Evolutionary conservation across 345 rosid genomes (phyloP).

Genomic region (Eucalyptus lansdowneana): DNA sequence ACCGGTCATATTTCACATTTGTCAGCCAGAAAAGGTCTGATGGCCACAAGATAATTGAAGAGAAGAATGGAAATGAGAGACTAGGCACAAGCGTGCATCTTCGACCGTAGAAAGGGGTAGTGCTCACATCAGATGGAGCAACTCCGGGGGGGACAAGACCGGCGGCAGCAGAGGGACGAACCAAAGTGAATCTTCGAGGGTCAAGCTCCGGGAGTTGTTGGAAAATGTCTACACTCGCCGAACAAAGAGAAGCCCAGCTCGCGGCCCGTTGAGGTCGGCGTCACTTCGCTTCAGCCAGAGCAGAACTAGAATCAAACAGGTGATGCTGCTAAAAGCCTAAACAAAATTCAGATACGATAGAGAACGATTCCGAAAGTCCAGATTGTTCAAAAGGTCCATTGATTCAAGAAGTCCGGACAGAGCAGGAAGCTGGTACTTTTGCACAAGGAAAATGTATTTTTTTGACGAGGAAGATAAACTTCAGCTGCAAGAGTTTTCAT

Average conservation of each 20-base stretch:
- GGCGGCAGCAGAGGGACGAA: slow-evolving; percentile 15
- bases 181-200: slow-evolving; percentile 43
- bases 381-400: slow-evolving; percentile 31
- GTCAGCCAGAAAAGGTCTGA: slow-evolving; percentile 7
- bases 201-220: slow-evolving; percentile 58
- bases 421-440: slow-evolving; percentile 22
- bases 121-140: too few relatives aligned
- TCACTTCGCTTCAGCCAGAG: slow-evolving; percentile 12
- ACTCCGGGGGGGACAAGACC: slow-evolving; percentile 4
- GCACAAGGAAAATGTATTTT: slow-evolving; percentile 6
- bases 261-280: slow-evolving; percentile 17
- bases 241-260: slow-evolving; percentile 33
- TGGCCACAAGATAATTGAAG: slow-evolving; percentile 24
- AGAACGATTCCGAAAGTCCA: slow-evolving; percentile 63
- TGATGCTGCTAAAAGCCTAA: slow-evolving; percentile 24
- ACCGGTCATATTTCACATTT: too few relatives aligned
- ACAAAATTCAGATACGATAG: slow-evolving; percentile 59
- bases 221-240: slow-evolving; percentile 31
- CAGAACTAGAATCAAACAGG: slow-evolving; percentile 4
- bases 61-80: slow-evolving; percentile 15
- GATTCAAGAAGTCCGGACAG: slow-evolving; percentile 22
- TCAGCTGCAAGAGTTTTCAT: slow-evolving; percentile 19
- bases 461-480: background rate
- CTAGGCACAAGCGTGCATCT: slow-evolving; percentile 30
- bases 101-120: slow-evolving; percentile 2